Percentiles rank a stretch among this genome's conserved stretches.
Evolutionary conservation across 495 filamentous ascomycete genomes (phyloP).

Genomic region (Neurospora tetraspora): DNA sequence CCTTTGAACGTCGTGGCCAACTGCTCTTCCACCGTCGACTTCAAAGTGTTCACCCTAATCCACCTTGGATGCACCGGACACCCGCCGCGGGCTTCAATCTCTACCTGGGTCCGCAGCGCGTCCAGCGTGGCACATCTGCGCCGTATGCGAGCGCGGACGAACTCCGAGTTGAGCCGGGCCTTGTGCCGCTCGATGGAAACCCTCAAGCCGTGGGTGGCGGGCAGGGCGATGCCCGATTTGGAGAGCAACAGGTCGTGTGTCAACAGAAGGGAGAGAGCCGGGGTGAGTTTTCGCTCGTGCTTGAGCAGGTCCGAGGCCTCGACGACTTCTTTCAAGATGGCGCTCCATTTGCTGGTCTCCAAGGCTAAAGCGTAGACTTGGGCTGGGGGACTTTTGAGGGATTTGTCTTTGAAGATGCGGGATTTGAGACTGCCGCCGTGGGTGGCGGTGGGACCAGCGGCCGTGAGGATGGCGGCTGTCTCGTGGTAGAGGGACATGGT

Average conservation of each 20-base stretch:
- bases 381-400: constrained; percentile 71
- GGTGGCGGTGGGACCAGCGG: constrained; percentile 30
- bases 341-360: constrained; percentile 85
- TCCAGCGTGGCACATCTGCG: constrained; percentile 56
- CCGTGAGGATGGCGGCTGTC: constrained; percentile 61
- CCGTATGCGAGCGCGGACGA: constrained; percentile 66
- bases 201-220: constrained; percentile 64
- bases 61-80: constrained; percentile 57
- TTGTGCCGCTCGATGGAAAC: constrained; percentile 70
- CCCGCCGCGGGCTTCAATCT: constrained; percentile 24
- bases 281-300: constrained; percentile 78
- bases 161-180: constrained; percentile 67
- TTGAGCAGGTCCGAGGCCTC: constrained; percentile 60
- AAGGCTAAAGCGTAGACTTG: constrained; percentile 78
- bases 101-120: constrained; percentile 49
- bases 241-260: constrained; percentile 78
- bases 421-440: constrained; percentile 72
- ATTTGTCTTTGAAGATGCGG: constrained; percentile 60
- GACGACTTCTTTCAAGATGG: constrained; percentile 75
- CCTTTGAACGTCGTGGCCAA: constrained; percentile 55
- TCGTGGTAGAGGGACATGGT: constrained; percentile 90
- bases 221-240: constrained; percentile 69
- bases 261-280: constrained; percentile 68
- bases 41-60: constrained; percentile 78
- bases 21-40: constrained; percentile 57